Conservation (phyloP, 2,329 filamentous ascomycete species). For the Colletotrichum paranaense region DNA sequence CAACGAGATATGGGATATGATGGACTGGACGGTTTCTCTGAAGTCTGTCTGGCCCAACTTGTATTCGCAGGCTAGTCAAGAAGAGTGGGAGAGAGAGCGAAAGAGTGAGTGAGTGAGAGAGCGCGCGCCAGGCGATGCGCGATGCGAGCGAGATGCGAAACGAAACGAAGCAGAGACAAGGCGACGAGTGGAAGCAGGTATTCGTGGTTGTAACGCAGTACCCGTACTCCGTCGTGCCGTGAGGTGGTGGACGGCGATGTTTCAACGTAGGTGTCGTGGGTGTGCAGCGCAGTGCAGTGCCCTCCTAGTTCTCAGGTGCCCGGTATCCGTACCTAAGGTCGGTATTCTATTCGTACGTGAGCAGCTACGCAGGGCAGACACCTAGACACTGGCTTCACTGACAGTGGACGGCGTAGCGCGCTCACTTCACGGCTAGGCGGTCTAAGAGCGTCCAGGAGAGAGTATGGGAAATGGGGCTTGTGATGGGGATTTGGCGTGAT, state of each 20-base stretch:
- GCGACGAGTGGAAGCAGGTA: background rate
- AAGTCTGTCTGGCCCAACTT: background rate
- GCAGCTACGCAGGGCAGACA: background rate
- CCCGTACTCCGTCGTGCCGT: no score
- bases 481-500: slow-evolving; percentile 8
- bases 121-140: slow-evolving; percentile 8
- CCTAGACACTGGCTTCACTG: no score
- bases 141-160: background rate
- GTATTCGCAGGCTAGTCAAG: background rate
- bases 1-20: background rate
- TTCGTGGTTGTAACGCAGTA: background rate
- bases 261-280: background rate
- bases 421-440: background rate
- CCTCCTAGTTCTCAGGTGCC: background rate
- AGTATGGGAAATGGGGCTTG: slow-evolving; percentile 11
- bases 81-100: no score
- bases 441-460: background rate
- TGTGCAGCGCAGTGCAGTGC: background rate
- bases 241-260: background rate
- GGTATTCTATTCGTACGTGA: background rate
- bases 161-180: slow-evolving; percentile 8
- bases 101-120: background rate
- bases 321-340: no score
- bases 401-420: no score
- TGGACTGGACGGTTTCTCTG: background rate